Evolutionary conservation across 164 flowering plant genomes (phyloP), one percentile per base, ranked within the genome.

Genomic region (Stephania yunnanensis): DNA sequence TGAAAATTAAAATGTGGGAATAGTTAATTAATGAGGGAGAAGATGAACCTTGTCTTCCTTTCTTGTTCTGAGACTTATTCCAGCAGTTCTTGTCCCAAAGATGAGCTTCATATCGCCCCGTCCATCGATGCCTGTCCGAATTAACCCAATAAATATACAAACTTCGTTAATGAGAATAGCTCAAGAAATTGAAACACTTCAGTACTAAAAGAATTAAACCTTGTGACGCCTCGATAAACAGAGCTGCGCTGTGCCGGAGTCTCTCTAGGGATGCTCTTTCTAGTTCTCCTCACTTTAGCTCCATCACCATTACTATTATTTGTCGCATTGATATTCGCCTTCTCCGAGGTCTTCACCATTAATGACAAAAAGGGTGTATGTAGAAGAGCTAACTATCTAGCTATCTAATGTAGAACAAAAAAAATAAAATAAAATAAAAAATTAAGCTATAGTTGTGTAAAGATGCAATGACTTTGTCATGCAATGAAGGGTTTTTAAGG

Each of bases 41-140:
- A 36, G 42, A 36, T 36, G 42, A 58, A 90, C 98, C 97, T 92
- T 94, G 98, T 84, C 93, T 81, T 81, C 98, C 98, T 88, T 90
- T 94, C 87, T 90, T 94, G 80, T 80, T 94, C 66, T 91, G 97
- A 3, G 92, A 83, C 61, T 91, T 92, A 81, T 92, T 92, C 98
- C 98, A 92, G 74, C 92, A 89, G 70, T 91, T 86, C 86, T 91
- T 94, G 74, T 94, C 98, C 98, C 98, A 94, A 71, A 94, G 78
- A 88, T 94, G 98, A 80, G 98, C 98, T 82, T 94, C 98, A 81
- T 89, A 94, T 69, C 98, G 79, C 4, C 97, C 97, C 0, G 96
- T 92, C 96, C 98, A 91, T 46, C 98, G 82, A 79, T 94, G 98
- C 89, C 98, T 94, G 78, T 74, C 63, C 1, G 25, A 5, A 70